These are phyloP conservation scores for Logfia minima DNA, from an alignment of 129 eudicot species.

Conservation along the genomic window DNA sequence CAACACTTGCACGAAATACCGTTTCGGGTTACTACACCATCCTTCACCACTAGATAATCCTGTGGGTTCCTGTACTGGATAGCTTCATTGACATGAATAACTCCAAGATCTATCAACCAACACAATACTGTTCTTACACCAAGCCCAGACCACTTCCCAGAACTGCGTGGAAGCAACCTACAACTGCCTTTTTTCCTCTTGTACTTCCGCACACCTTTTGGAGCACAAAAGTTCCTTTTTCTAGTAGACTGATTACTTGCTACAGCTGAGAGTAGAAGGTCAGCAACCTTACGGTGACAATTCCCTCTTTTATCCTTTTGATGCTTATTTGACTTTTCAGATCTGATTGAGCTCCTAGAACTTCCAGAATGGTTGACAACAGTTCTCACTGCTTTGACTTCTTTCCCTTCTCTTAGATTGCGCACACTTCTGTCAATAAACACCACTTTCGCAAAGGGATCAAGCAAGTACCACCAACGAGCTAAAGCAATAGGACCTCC, in stretches of 20 bases:
- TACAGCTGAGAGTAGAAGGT: background rate
- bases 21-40: conserved; percentile 60
- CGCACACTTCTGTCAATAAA: conserved; percentile 63
- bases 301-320: conserved; percentile 41
- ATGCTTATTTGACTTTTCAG: conserved; percentile 19
- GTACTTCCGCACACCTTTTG: conserved; percentile 51
- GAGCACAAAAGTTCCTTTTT: conserved; percentile 30
- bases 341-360: conserved; percentile 8
- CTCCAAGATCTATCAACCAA: conserved; percentile 71
- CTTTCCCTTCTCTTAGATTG: conserved; percentile 60
- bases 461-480: conserved; percentile 72
- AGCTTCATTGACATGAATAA: conserved; percentile 60
- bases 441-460: conserved; percentile 85
- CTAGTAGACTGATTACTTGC: conserved; percentile 19
- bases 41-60: conserved; percentile 68
- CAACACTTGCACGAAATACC: conserved; percentile 86
- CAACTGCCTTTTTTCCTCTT: conserved; percentile 75
- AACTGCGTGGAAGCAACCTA: conserved; percentile 66
- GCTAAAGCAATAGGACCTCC: conserved; percentile 52
- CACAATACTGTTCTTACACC: conserved; percentile 69
- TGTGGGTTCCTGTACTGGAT: conserved; percentile 66
- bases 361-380: conserved; percentile 24
- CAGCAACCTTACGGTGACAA: conserved; percentile 8
- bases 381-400: conserved; percentile 49
- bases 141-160: conserved; percentile 50